Conservation (phyloP, 2,329 filamentous ascomycete genomes). For the Phyllachora maydis region DNA sequence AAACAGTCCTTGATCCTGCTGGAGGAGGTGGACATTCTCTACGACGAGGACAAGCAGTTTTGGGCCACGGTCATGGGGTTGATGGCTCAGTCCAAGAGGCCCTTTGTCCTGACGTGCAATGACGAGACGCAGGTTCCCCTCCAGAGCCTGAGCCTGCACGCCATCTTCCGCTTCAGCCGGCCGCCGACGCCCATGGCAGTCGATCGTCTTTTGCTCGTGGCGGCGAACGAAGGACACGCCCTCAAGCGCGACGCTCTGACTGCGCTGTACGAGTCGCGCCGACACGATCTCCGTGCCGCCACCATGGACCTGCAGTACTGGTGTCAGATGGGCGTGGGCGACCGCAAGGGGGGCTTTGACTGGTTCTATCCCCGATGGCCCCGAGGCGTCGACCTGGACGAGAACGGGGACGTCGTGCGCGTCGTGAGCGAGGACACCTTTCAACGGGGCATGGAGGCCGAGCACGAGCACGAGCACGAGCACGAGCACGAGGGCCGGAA, state of each 20-base stretch:
- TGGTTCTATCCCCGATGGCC: conserved; percentile 77
- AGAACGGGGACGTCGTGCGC: conserved; percentile 45
- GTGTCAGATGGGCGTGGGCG: conserved; percentile 91
- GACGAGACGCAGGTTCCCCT: conserved; percentile 68
- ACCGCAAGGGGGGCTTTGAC: conserved; percentile 67
- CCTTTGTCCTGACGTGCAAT: conserved; percentile 90
- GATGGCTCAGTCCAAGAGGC: conserved; percentile 68
- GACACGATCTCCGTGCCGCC: conserved; percentile 56
- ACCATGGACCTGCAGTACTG: conserved; percentile 81
- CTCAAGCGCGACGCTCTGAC: conserved; percentile 46
- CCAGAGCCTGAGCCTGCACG: conserved; percentile 57
- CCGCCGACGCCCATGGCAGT: conserved; percentile 46
- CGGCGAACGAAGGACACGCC: conserved; percentile 76
- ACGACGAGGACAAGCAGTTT: conserved; percentile 90
- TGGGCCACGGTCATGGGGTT: conserved; percentile 67
- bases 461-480: conserved; percentile 40
- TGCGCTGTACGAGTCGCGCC: conserved; percentile 47
- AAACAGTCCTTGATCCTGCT: conserved; percentile 89
- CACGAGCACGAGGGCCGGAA: conserved; percentile 18
- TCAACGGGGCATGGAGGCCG: conserved; percentile 55
- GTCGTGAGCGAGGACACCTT: conserved; percentile 74
- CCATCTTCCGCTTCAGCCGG: conserved; percentile 55
- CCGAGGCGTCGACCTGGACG: conserved; percentile 46
- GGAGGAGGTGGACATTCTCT: conserved; percentile 85
- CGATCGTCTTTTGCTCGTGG: conserved; percentile 64